Percentiles rank a stretch among this genome's conserved stretches.
These are phyloP conservation scores for Globisporangium canariense DNA, from an alignment of 352 stramenopile species.

Conservation along the genomic window DNA sequence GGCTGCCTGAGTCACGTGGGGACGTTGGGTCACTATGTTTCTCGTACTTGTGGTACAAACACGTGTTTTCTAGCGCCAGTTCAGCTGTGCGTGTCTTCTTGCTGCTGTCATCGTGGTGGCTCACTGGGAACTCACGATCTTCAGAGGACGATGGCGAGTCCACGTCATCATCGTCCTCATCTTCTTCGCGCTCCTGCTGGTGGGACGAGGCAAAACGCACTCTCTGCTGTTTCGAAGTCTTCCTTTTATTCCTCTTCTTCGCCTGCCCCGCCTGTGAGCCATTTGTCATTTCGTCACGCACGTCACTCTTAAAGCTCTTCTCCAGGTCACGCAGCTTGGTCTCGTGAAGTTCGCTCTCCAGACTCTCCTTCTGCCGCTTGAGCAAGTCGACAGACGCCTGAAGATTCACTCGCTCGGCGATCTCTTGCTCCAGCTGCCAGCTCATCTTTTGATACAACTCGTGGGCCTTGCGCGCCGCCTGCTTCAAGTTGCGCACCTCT, in stretches of 20 bases:
- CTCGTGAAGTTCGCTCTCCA: constrained; percentile 35
- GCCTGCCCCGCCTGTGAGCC: not conserved
- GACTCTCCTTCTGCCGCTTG: constrained; percentile 32
- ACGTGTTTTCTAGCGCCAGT: constrained; percentile 7
- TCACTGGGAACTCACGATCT: not conserved
- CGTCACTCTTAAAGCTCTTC: constrained; percentile 28
- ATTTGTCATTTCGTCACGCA: not conserved
- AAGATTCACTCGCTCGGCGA: constrained; percentile 41
- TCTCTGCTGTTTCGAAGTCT: not conserved
- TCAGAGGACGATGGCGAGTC: not conserved
- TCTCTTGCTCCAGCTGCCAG: constrained; percentile 54
- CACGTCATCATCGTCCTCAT: constrained; percentile 3
- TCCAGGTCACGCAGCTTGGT: constrained; percentile 44
- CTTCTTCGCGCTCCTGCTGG: not conserved
- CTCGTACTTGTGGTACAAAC: constrained; percentile 17
- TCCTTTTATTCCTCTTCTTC: not conserved
- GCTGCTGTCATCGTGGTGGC: not conserved
- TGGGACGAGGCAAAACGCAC: constrained; percentile 11
- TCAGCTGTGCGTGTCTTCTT: not conserved
- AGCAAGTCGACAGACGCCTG: constrained; percentile 39
- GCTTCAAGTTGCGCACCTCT: constrained; percentile 56
- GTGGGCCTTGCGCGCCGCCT: constrained; percentile 54
- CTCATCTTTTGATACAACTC: constrained; percentile 53
- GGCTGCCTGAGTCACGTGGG: not conserved
- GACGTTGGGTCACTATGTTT: not conserved